These are phyloP conservation scores for Flaveria brownii DNA, from an alignment of 129 eudicot species.

Conservation along the genomic window DNA sequence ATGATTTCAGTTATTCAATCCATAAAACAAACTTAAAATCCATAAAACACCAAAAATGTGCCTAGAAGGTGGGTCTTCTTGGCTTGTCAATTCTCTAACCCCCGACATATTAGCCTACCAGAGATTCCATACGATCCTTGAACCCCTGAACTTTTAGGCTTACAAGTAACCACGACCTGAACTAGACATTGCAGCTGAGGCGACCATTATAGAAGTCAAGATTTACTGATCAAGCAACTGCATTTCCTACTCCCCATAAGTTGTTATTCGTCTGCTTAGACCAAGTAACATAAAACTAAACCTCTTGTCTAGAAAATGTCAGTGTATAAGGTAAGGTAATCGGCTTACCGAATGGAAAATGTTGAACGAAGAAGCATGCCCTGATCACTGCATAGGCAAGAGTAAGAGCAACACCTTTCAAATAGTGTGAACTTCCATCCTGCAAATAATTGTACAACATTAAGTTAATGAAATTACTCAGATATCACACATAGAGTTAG, in stretches of 20 bases:
- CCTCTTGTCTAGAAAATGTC: background rate
- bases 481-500: no score
- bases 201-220: background rate
- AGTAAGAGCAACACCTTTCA: slow-evolving; percentile 61
- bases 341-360: slow-evolving; percentile 34
- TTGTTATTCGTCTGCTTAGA: slow-evolving; percentile 30
- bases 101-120: background rate
- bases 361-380: slow-evolving; percentile 53
- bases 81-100: slow-evolving; percentile 19
- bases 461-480: no score
- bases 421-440: slow-evolving; percentile 73
- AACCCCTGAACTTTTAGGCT: background rate
- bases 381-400: slow-evolving; percentile 50
- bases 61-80: slow-evolving; percentile 23
- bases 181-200: background rate
- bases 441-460: slow-evolving; percentile 24
- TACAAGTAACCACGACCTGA: slow-evolving; percentile 8
- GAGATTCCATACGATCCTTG: slow-evolving; percentile 14
- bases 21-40: slow-evolving; percentile 15
- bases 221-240: slow-evolving; percentile 8
- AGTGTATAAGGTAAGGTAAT: background rate
- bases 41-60: slow-evolving; percentile 14
- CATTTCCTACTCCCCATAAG: background rate
- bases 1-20: background rate
- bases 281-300: slow-evolving; percentile 2